Percentiles rank a stretch among this genome's conserved stretches.
These are phyloP conservation scores for Pyrenophora graminea DNA, from an alignment of 2,329 filamentous ascomycete species.

Conservation along the genomic window DNA sequence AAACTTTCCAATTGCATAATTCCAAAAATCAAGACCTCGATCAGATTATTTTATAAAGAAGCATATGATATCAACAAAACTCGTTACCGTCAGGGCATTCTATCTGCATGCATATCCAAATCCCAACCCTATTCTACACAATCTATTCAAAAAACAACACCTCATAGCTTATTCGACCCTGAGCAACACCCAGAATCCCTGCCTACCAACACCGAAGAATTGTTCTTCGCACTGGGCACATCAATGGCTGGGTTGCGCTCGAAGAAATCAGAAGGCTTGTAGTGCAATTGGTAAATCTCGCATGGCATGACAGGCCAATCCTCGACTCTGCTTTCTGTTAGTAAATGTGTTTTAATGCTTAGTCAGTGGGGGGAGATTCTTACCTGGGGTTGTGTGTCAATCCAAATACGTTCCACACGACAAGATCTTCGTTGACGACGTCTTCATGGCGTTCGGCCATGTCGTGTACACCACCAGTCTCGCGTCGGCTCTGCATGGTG, in stretches of 20 bases:
- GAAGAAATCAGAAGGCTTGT: constrained; percentile 60
- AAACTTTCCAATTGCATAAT: too few relatives aligned
- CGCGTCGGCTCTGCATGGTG: constrained; percentile 52
- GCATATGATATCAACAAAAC: too few relatives aligned
- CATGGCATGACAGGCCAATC: constrained; percentile 58
- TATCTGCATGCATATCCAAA: too few relatives aligned
- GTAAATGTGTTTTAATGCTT: not conserved
- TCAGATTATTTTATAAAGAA: too few relatives aligned
- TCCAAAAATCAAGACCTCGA: too few relatives aligned
- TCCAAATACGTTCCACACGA: constrained; percentile 57
- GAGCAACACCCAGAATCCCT: constrained; percentile 28
- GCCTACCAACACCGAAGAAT: constrained; percentile 34
- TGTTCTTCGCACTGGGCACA: constrained; percentile 50
- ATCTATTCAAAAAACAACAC: not conserved
- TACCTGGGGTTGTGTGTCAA: constrained; percentile 56
- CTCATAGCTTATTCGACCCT: constrained; percentile 20
- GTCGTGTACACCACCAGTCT: constrained; percentile 52
- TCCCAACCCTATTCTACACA: too few relatives aligned
- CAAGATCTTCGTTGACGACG: constrained; percentile 53
- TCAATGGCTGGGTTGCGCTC: constrained; percentile 58
- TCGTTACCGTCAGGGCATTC: too few relatives aligned
- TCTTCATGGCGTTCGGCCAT: constrained; percentile 50
- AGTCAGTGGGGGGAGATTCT: not conserved
- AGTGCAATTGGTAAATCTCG: constrained; percentile 54
- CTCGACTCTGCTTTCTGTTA: constrained; percentile 38